Conservation (phyloP, 2,329 filamentous ascomycete genomes). For the Colletotrichum chrysophilum region DNA sequence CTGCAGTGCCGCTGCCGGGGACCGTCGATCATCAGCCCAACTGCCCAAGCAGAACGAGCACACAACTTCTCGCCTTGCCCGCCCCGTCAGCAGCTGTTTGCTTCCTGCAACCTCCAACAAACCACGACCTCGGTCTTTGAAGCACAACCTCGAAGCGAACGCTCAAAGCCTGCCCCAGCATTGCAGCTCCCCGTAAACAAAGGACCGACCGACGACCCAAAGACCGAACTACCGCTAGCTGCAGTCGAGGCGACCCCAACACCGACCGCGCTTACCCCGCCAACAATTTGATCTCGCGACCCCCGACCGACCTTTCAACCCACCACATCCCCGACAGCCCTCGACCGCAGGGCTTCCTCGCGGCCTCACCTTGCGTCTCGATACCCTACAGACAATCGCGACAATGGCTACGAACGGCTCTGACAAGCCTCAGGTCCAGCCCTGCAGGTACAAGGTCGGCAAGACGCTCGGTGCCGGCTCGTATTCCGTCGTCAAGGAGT, state of each 20-base stretch:
- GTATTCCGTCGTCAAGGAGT: conserved; percentile 98
- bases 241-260: not conserved
- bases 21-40: conserved; percentile 16
- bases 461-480: conserved; percentile 97
- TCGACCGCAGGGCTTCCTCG: conserved; percentile 2
- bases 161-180: not conserved
- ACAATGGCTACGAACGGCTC: conserved; percentile 22
- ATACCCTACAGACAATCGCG: not conserved
- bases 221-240: not conserved
- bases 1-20: not conserved
- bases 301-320: not conserved
- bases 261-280: conserved; percentile 16
- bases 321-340: not conserved
- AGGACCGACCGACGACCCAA: not conserved
- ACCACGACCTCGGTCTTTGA: not conserved
- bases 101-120: not conserved
- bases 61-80: not conserved
- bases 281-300: not conserved
- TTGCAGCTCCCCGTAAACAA: not conserved
- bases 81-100: not conserved
- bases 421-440: conserved; percentile 74
- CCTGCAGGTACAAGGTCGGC: conserved; percentile 97
- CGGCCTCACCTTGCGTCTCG: not conserved
- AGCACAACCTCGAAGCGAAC: not conserved
- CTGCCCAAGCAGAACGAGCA: not conserved